A percentile compares a stretch with the other conserved stretches of the same genome.
Conservation (phyloP, 176 grass and related monocot genomes). For the Thinopyrum elongatum region DNA sequence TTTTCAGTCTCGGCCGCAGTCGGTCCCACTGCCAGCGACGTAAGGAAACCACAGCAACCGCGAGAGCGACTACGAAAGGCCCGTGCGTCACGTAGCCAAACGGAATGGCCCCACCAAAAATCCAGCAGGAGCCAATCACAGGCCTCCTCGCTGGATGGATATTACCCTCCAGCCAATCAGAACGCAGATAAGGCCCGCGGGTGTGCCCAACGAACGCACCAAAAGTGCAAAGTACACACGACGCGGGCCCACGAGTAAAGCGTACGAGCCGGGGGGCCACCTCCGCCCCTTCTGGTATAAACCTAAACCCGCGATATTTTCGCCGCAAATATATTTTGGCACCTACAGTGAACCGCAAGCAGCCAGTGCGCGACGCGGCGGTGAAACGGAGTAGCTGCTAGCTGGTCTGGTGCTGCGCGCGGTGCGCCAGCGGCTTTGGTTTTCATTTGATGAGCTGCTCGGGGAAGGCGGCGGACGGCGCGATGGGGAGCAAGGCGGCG, state of each 20-base stretch:
- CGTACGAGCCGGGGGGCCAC: neutral
- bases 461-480: constrained; percentile 39
- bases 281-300: constrained; percentile 14
- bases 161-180: constrained; percentile 29
- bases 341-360: neutral
- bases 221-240: constrained; percentile 45
- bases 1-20: neutral
- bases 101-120: constrained; percentile 34
- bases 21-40: constrained; percentile 9
- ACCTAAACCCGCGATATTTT: constrained; percentile 35
- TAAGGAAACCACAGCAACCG: neutral
- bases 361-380: neutral
- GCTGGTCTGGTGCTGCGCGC: too few relatives aligned
- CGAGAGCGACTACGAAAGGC: constrained; percentile 9
- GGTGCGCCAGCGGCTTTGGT: neutral
- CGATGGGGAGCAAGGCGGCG: constrained; percentile 58
- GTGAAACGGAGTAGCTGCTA: neutral
- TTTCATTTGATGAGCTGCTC: constrained; percentile 43
- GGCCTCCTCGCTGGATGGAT: constrained; percentile 22
- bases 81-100: neutral
- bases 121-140: constrained; percentile 49
- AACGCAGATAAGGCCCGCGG: constrained; percentile 42
- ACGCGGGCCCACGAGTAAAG: neutral
- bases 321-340: neutral
- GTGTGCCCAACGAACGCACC: neutral